Evolutionary conservation across 1,284 basidiomycete species (phyloP).

Genomic region (Ceratobasidium theobromae): DNA sequence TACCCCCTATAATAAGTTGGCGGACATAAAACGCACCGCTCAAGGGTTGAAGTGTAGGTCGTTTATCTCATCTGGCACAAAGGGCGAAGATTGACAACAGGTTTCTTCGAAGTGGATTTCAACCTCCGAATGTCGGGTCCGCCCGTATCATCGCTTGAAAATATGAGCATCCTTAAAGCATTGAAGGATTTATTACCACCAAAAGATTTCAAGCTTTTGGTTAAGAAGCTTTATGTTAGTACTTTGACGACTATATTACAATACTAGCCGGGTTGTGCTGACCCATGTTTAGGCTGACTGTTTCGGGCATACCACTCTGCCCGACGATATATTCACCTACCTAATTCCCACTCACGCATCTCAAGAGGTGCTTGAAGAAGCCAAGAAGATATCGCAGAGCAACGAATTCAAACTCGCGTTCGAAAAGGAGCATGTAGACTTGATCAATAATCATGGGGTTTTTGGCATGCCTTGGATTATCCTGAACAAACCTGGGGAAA

Average conservation of each 20-base stretch:
- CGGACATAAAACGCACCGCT: neutral
- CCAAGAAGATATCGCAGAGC: neutral
- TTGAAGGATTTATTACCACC: neutral
- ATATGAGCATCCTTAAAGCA: constrained; percentile 1
- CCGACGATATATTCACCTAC: neutral
- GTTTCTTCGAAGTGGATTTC: neutral
- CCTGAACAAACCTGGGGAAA: neutral
- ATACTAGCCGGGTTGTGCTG: neutral
- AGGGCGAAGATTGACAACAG: neutral
- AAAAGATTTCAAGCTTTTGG: neutral
- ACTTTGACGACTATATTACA: neutral
- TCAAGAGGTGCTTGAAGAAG: constrained; percentile 4
- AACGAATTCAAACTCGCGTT: neutral
- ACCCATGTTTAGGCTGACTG: neutral
- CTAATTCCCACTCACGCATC: constrained; percentile 1
- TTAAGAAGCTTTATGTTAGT: constrained; percentile 6
- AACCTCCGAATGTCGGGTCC: neutral
- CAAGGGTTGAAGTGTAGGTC: neutral
- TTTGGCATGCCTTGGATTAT: constrained; percentile 19
- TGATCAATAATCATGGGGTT: neutral
- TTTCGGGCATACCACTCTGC: neutral
- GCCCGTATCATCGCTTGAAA: neutral
- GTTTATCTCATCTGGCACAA: no score
- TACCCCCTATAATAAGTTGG: no score
- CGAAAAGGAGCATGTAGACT: neutral